phyloP scores from a whole-genome alignment of 345 rosid genomes.

The Sisymbrium altissimum region DNA sequence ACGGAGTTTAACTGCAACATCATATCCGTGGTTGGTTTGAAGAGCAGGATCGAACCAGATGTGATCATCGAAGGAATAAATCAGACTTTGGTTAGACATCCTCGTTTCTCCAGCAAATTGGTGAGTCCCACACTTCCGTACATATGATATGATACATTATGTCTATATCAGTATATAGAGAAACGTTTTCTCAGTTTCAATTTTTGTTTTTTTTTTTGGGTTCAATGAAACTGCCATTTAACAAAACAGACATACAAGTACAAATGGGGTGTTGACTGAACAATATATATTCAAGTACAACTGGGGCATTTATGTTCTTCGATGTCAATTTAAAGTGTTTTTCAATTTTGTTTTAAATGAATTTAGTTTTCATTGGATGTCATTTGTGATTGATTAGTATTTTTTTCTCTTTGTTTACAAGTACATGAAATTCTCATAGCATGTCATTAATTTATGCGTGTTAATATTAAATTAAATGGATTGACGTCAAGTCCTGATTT shows the following conservation, averaged over 20 bases:
- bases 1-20: conserved; percentile 51
- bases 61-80: conserved; percentile 45
- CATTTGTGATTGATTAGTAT: too few relatives aligned
- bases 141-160: background rate
- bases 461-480: background rate
- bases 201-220: too few relatives aligned
- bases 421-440: background rate
- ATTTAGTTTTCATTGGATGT: too few relatives aligned
- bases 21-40: conserved; percentile 49
- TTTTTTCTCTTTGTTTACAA: background rate
- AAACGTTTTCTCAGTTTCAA: background rate
- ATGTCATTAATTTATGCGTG: background rate
- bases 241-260: too few relatives aligned
- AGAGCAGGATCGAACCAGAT: conserved; percentile 37
- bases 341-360: too few relatives aligned
- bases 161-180: background rate
- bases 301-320: too few relatives aligned
- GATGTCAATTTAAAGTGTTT: too few relatives aligned
- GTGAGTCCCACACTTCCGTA: conserved; percentile 31
- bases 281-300: too few relatives aligned
- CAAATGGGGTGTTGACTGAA: too few relatives aligned
- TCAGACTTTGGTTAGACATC: conserved; percentile 61
- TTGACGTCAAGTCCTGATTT: background rate
- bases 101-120: conserved; percentile 80
- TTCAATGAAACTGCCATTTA: too few relatives aligned